phyloP scores from a whole-genome alignment of 768 basidiomycete species.

The Clavulina sp. region DNA sequence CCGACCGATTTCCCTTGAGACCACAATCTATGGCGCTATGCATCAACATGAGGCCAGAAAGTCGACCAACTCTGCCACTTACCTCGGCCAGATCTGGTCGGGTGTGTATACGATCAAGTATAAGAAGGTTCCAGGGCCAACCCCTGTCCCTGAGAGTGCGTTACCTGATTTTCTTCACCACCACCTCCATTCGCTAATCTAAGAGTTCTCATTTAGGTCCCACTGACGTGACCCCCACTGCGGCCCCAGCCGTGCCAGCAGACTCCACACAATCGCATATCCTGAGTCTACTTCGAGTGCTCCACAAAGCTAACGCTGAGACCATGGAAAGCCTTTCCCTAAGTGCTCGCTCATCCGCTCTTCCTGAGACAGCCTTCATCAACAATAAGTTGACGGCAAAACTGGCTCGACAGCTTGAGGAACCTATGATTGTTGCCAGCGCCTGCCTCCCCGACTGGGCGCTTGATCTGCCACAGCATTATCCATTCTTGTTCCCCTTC shows the following conservation, averaged over 20 bases:
- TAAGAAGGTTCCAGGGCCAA: constrained; percentile 78
- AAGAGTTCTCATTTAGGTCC: constrained; percentile 5
- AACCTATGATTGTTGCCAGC: constrained; percentile 98
- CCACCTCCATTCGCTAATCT: neutral
- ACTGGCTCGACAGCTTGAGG: constrained; percentile 90
- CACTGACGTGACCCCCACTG: constrained; percentile 38
- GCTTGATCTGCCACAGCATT: constrained; percentile 83
- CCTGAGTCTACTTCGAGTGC: constrained; percentile 68
- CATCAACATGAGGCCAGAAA: constrained; percentile 80
- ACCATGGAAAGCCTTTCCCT: constrained; percentile 37
- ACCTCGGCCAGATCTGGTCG: constrained; percentile 69
- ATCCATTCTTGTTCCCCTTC: constrained; percentile 98
- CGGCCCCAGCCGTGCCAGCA: constrained; percentile 63
- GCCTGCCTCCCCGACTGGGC: constrained; percentile 97
- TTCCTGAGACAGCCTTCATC: constrained; percentile 75
- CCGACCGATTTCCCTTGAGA: constrained; percentile 60
- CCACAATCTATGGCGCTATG: constrained; percentile 92
- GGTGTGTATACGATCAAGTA: constrained; percentile 84
- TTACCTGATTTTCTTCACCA: neutral
- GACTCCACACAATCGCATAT: constrained; percentile 81
- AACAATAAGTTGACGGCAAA: constrained; percentile 98
- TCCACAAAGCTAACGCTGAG: constrained; percentile 59
- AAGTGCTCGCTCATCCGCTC: constrained; percentile 31
- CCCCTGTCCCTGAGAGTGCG: constrained; percentile 42
- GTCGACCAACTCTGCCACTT: constrained; percentile 37